Evolutionary conservation across 208 protist genomes (phyloP).

Genomic region (Angomonas deanei): DNA sequence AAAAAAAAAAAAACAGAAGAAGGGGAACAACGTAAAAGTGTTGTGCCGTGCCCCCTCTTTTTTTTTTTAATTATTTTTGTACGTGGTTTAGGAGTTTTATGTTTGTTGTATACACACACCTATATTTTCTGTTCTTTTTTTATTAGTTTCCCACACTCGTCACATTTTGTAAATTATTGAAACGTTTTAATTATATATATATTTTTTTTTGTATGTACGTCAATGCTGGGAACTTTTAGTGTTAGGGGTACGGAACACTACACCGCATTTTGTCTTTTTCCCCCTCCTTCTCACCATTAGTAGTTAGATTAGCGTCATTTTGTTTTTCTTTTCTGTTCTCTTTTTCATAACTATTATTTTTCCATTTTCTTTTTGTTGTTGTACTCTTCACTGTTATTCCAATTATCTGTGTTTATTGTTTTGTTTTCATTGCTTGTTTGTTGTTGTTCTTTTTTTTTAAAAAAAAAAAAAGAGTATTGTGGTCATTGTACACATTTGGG

Average conservation of each 20-base stretch:
- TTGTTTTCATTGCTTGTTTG: no score
- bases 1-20: constrained; percentile 7
- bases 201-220: constrained; percentile 1
- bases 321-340: background rate
- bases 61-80: no score
- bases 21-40: constrained; percentile 16
- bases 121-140: constrained; percentile 1
- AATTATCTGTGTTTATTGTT: no score
- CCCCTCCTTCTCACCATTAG: background rate
- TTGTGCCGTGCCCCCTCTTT: no score
- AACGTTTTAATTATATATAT: background rate
- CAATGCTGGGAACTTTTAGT: no score
- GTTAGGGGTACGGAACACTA: no score
- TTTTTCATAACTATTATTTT: background rate
- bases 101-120: constrained; percentile 13
- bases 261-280: background rate
- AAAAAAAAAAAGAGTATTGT: no score
- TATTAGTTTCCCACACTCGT: background rate
- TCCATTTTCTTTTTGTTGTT: no score
- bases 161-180: constrained; percentile 2
- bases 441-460: no score
- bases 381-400: no score
- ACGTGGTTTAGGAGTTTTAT: no score
- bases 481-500: no score
- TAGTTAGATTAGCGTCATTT: background rate